Percentiles rank a stretch among this genome's conserved stretches.
Conservation (phyloP, 768 basidiomycete species). For the Phanerodontia chrysosporium region DNA sequence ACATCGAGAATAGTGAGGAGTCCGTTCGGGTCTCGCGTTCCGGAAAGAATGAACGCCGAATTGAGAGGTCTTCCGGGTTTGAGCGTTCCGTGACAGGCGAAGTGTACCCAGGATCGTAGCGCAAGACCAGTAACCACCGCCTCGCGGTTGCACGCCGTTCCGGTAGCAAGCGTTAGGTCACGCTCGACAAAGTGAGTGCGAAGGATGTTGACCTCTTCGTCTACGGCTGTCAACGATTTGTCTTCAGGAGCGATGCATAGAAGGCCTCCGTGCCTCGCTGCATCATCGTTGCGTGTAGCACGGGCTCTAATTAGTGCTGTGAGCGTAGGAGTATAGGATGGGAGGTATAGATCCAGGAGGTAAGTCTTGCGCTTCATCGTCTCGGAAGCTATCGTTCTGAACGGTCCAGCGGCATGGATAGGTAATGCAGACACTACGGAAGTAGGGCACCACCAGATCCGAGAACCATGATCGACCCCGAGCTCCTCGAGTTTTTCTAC, state of each 20-base stretch:
- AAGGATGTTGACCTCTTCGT: not conserved
- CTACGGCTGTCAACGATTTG: not conserved
- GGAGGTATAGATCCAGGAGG: constrained; percentile 20
- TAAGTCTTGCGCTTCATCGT: not conserved
- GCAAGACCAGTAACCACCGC: constrained; percentile 9
- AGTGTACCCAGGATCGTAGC: constrained; percentile 21
- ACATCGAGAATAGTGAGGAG: constrained; percentile 16
- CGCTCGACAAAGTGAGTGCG: not conserved
- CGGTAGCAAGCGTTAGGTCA: not conserved
- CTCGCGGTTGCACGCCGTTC: not conserved
- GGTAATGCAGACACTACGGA: not conserved
- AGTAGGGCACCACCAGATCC: constrained; percentile 4
- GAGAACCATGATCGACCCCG: not conserved
- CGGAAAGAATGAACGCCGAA: constrained; percentile 25
- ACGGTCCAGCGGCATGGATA: constrained; percentile 25
- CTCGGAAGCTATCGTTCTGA: not conserved
- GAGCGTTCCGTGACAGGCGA: constrained; percentile 23
- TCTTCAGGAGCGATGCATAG: not conserved
- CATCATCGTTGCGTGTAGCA: not conserved
- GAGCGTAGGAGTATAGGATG: constrained; percentile 29
- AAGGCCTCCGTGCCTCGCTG: not conserved
- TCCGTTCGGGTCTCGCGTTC: too few relatives aligned
- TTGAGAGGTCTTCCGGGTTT: constrained; percentile 20
- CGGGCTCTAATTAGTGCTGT: constrained; percentile 15
- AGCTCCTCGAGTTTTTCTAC: not conserved